Evolutionary conservation across 108 stramenopile species (phyloP), one percentile per base, ranked within the genome.

Genomic region (Craspedostauros australis): DNA sequence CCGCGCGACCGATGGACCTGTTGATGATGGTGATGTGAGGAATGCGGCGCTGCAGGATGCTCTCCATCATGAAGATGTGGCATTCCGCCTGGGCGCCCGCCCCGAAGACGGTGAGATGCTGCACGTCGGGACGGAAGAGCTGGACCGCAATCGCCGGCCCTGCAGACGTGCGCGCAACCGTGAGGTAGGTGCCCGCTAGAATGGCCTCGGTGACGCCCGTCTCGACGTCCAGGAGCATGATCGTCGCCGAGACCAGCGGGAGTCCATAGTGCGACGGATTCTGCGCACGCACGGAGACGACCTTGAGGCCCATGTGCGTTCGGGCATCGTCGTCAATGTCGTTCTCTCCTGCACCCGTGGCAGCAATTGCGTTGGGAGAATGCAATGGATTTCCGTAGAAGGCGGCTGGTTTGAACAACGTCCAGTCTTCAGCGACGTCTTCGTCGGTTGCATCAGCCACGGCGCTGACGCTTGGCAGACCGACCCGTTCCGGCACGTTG

Each of bases 371-470:
- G 14, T 20, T 9, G 32, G 14, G 3, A 59, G n/a, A n/a, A n/a
- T n/a, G n/a, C n/a, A n/a, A n/a, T n/a, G n/a, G n/a, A n/a, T n/a
- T n/a, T n/a, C n/a, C 52, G 41, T 77, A 78, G 50, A 68, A 76
- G 7, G 79, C 75, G 26, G 88, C 88, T 34, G 88, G 88, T 69
- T 89, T 89, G 66, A 89, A 82, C 1, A 89, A 64, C 12, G 83
- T 76, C 83, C 79, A 84, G 67, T 89, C 88, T 14, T 61, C 45
- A 11, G 76, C 46, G 5, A 22, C 36, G 4, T 11, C 50, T 57
- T 30, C 20, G n/a, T n/a, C n/a, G n/a, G n/a, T n/a, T n/a, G n/a
- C n/a, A n/a, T n/a, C n/a, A n/a, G n/a, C n/a, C n/a, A n/a, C n/a
- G n/a, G n/a, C n/a, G n/a, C n/a, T n/a, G n/a, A n/a, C n/a, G n/a